Evolutionary conservation across 164 flowering plant species (phyloP), one percentile per base, ranked within the genome.

Genomic region (Dillenia suffruticosa): DNA sequence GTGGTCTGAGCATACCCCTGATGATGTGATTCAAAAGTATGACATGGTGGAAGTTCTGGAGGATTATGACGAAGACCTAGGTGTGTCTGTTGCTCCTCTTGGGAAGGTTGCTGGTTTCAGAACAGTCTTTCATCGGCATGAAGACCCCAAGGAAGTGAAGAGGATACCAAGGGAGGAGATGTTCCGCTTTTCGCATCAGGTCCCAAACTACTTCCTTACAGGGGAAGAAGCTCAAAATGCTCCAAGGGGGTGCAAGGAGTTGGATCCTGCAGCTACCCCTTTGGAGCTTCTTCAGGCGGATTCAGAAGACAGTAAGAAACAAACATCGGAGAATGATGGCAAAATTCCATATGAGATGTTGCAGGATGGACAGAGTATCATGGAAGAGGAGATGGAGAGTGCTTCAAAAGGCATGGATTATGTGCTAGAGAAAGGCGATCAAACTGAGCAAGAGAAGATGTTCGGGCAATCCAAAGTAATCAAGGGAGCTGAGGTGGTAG

Each of bases 221-320:
- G 88, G 88, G 11, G 16, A 69, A 64, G 90, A 85, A 80, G 77
- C 68, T 46, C 59, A 40, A 17, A 83, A 81, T 71, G 78, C 82
- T 70, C 88, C 86, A 2, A 67, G 69, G 65, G 83, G 84, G 26
- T 83, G 69, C 63, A 54, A 67, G 49, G 90, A 85, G 70, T 64
- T 85, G 47, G 90, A 85, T 57, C 88, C 90, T 8, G 88, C 88
- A 24, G 84, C 90, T 12, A 78, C 78, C 1, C 82, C 90, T 49
- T 44, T 70, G 48, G 90, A 79, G 10, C 78, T 83, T 66, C 80
- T 85, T 48, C 82, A 80, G 72, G 71, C 70, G 2, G 19, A 59
- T 19, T n/a, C 68, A 26, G 75, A 72, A 49, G 69, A 64, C 40
- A 59, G 44, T 22, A 67, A 56, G 12, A 65, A 62, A 53, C 16